Conservation (phyloP, 257 asterid species). For the Capsicum chinense region DNA sequence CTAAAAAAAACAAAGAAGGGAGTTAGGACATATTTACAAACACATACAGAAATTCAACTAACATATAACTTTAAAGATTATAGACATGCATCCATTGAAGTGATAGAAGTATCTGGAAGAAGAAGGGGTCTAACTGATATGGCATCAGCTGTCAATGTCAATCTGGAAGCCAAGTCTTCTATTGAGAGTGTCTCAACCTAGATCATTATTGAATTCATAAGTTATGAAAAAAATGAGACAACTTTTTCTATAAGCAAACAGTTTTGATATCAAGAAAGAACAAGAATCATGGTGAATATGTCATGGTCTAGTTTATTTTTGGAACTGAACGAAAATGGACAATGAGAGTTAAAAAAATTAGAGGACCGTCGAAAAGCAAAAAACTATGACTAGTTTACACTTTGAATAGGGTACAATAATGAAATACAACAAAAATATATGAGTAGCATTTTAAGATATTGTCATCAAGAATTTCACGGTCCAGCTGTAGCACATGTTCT, state of each 20-base stretch:
- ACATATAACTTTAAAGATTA: background rate
- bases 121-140: conserved; percentile 58
- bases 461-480: conserved; percentile 2
- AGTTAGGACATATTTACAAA: background rate
- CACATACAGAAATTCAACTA: background rate
- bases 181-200: too few species aligned
- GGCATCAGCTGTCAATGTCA: too few species aligned
- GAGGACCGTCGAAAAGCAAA: background rate
- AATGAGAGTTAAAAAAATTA: background rate
- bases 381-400: background rate
- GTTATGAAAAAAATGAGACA: too few species aligned
- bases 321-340: background rate
- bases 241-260: too few species aligned
- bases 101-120: conserved; percentile 82
- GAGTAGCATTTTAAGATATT: background rate
- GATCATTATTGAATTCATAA: too few species aligned
- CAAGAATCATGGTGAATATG: too few species aligned
- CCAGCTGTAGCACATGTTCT: background rate
- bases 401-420: conserved; percentile 17
- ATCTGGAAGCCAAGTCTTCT: too few species aligned
- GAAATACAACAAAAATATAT: background rate
- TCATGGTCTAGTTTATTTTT: background rate
- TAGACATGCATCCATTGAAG: conserved; percentile 82
- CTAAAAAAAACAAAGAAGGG: background rate
- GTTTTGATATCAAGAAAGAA: too few species aligned